phyloP scores from a whole-genome alignment of 2,329 filamentous ascomycete genomes.

The Ceratocystis variospora region DNA sequence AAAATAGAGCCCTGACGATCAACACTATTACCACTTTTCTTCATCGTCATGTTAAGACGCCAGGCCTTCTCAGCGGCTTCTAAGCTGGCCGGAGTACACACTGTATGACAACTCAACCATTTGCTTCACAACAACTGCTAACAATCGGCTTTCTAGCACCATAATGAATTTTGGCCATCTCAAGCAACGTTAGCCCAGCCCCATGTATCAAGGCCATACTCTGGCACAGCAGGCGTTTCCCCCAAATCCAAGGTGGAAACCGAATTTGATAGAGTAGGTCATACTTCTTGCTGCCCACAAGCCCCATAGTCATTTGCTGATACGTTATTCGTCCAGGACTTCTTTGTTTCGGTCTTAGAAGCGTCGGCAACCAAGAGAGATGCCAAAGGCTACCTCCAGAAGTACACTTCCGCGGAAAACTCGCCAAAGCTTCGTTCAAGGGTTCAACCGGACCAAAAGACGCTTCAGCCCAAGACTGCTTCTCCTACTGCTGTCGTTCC shows the following conservation, averaged over 20 bases:
- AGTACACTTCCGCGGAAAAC: constrained; percentile 41
- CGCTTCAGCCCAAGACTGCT: constrained; percentile 19
- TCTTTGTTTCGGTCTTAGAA: constrained; percentile 73
- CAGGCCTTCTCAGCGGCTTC: neutral
- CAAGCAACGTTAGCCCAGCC: neutral
- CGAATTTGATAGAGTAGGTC: constrained; percentile 18
- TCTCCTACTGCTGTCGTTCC: neutral
- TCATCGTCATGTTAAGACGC: neutral
- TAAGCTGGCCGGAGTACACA: neutral
- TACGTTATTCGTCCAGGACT: constrained; percentile 43
- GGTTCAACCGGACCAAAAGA: constrained; percentile 4
- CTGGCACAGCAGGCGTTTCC: constrained; percentile 18
- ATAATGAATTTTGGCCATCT: neutral
- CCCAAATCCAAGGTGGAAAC: constrained; percentile 17
- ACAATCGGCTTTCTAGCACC: neutral
- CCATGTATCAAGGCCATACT: neutral
- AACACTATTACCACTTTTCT: neutral
- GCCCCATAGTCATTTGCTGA: neutral
- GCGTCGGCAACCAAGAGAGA: constrained; percentile 87
- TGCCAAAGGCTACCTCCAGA: constrained; percentile 79
- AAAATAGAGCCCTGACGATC: neutral
- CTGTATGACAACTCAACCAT: neutral
- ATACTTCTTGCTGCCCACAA: neutral
- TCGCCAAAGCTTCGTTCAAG: constrained; percentile 8
- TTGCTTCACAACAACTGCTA: neutral